Conservation (phyloP, 176 grass and related monocot species). For the Neostapfia colusana region DNA sequence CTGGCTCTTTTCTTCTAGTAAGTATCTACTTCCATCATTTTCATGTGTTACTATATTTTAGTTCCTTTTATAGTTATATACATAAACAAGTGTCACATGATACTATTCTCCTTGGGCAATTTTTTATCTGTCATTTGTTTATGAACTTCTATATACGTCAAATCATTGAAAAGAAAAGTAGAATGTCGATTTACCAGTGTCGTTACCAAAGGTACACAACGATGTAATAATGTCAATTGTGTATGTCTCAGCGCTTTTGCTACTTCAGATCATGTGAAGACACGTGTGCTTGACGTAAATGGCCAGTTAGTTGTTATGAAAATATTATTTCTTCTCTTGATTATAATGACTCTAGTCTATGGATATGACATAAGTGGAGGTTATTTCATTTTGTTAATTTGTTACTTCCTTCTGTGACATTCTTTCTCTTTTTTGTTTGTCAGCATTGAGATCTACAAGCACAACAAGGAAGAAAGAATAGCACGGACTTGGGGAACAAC, state of each 20-base stretch:
- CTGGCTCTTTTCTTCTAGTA: background rate
- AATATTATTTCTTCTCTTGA: background rate
- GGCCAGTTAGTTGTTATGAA: background rate
- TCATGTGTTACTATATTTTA: background rate
- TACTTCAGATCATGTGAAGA: background rate
- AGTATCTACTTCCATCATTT: background rate
- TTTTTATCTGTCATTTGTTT: background rate
- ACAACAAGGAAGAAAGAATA: constrained; percentile 99
- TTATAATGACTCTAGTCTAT: constrained; percentile 15
- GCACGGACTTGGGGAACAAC: constrained; percentile 96
- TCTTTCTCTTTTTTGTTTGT: background rate
- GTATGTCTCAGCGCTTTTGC: background rate
- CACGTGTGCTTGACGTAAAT: constrained; percentile 3
- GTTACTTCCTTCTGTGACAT: constrained; percentile 8
- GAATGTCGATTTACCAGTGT: background rate
- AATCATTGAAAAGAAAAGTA: background rate
- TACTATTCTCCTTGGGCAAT: background rate
- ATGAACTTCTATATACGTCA: background rate
- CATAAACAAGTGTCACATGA: background rate
- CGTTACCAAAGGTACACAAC: background rate
- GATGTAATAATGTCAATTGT: constrained; percentile 1
- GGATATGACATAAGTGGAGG: background rate
- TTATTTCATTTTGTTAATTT: background rate
- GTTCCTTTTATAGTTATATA: background rate
- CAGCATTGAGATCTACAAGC: constrained; percentile 99